Conservation (phyloP, 108 stramenopile genomes). For the Cylindrotheca fusiformis region DNA sequence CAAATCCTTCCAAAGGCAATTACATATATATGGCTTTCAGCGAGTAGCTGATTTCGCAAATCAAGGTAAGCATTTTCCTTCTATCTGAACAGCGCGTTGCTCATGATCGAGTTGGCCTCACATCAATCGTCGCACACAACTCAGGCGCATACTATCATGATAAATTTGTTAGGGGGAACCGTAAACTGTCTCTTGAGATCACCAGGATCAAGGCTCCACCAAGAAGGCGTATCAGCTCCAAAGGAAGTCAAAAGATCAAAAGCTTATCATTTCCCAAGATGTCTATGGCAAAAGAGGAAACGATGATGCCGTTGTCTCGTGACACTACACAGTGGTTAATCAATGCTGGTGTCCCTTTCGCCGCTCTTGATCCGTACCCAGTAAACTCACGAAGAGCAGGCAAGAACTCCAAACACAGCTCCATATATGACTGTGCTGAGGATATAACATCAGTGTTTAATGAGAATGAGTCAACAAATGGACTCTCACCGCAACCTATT, state of each 20-base stretch:
- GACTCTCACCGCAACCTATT: not conserved
- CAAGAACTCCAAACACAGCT: not conserved
- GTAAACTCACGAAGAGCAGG: not conserved
- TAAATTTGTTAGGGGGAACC: slow-evolving; percentile 48
- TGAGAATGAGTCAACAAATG: not conserved
- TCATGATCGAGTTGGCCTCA: not conserved
- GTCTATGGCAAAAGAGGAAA: not conserved
- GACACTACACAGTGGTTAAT: slow-evolving; percentile 28
- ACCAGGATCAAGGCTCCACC: slow-evolving; percentile 28
- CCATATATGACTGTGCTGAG: slow-evolving; percentile 9
- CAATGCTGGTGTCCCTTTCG: slow-evolving; percentile 24
- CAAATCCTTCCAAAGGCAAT: slow-evolving; percentile 69
- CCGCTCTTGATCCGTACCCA: slow-evolving; percentile 27
- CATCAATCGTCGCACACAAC: no score
- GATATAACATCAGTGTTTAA: slow-evolving; percentile 15
- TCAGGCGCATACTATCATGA: slow-evolving; percentile 74
- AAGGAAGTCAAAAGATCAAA: not conserved
- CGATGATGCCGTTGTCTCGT: slow-evolving; percentile 1
- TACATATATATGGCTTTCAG: slow-evolving; percentile 71
- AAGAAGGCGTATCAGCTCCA: slow-evolving; percentile 4
- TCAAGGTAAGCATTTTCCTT: slow-evolving; percentile 16
- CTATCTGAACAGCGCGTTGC: not conserved
- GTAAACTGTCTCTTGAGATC: slow-evolving; percentile 26
- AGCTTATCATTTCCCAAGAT: not conserved
- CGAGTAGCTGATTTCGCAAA: slow-evolving; percentile 22